Evolutionary conservation across 495 filamentous ascomycete genomes (phyloP), one percentile per base, ranked within the genome.

Genomic region (Sporormia fimetaria): DNA sequence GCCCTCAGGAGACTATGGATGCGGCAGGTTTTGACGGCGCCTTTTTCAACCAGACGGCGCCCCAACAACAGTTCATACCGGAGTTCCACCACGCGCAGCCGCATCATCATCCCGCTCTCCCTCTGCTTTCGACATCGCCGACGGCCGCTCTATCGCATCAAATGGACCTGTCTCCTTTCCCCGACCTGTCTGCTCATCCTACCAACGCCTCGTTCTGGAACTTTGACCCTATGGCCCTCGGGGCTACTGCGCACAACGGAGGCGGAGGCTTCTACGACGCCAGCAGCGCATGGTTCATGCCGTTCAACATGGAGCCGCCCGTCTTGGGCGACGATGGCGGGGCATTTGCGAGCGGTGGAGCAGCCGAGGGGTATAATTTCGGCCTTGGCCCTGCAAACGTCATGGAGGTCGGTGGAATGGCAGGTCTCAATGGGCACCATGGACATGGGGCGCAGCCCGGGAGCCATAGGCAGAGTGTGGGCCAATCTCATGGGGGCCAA

Each of bases 281-380:
- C 1, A 85, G 78, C 38, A 73, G 69, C 29, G 85, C 87, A 16
- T 95, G 87, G 87, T 94, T 94, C 61, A 76, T 93, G 65, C 87
- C 87, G 2, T 95, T 94, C 64, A 95, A 94, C 54, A 74, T 88
- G 63, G 81, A 86, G 47, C 83, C 82, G 36, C 74, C 75, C 16
- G 70, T 74, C 37, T 57, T 76, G 16, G 70, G 68, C 10, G 66
- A 68, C 22, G 74, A 76, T 10, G 38, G 65, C 17, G 65, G 59
- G 4, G 50, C 54, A 6, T 56, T 61, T 9, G 57, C 59, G 24
- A 61, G 29, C 63, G 65, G 14, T 27, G 43, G 26, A 14, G 26
- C 28, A 29, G 37, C 7, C 22, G 33, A 42, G 14, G 38, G 20
- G 9, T 42, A 7, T 15, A 30, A 40, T 18, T 30, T 40, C 20